Evolutionary conservation across 2,329 filamentous ascomycete species (phyloP).

Genomic region (Sarocladiaceae sp.): DNA sequence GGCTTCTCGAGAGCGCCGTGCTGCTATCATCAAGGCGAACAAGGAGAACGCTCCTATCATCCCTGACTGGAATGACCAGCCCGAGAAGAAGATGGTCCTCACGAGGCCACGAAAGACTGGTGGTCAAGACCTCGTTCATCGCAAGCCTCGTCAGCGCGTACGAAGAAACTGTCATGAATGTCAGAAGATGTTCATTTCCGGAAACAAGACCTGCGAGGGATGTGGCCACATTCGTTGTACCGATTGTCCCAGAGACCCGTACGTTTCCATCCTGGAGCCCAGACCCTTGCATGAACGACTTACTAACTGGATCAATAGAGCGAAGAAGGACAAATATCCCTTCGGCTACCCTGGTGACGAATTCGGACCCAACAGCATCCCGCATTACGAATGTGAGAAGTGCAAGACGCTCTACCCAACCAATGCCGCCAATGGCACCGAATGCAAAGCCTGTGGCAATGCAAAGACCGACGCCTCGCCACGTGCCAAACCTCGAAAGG

Average conservation of each 20-base stretch:
- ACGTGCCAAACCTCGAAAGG: constrained; percentile 51
- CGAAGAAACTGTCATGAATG: constrained; percentile 74
- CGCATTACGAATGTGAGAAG: constrained; percentile 53
- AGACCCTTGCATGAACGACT: constrained; percentile 4
- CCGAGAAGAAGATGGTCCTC: constrained; percentile 44
- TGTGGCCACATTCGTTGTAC: constrained; percentile 73
- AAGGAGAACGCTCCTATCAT: constrained; percentile 50
- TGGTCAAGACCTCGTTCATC: constrained; percentile 65
- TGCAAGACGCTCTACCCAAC: constrained; percentile 54
- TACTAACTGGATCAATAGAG: constrained; percentile 28
- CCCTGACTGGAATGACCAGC: constrained; percentile 40
- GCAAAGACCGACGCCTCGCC: constrained; percentile 54
- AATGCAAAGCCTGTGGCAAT: constrained; percentile 56
- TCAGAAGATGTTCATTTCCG: constrained; percentile 50
- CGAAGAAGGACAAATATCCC: constrained; percentile 63
- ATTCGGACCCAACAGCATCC: constrained; percentile 44
- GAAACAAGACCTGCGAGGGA: constrained; percentile 56
- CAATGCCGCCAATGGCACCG: constrained; percentile 41
- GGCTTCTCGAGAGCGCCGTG: constrained; percentile 45
- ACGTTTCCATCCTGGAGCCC: constrained; percentile 34
- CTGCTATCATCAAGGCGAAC: constrained; percentile 45
- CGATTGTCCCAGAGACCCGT: constrained; percentile 75
- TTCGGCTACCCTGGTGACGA: constrained; percentile 64
- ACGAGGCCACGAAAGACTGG: constrained; percentile 60
- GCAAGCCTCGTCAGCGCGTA: constrained; percentile 65